Percentiles rank a stretch among this genome's conserved stretches.
phyloP scores from a whole-genome alignment of 1,284 basidiomycete genomes.

The Baeospora myosura region DNA sequence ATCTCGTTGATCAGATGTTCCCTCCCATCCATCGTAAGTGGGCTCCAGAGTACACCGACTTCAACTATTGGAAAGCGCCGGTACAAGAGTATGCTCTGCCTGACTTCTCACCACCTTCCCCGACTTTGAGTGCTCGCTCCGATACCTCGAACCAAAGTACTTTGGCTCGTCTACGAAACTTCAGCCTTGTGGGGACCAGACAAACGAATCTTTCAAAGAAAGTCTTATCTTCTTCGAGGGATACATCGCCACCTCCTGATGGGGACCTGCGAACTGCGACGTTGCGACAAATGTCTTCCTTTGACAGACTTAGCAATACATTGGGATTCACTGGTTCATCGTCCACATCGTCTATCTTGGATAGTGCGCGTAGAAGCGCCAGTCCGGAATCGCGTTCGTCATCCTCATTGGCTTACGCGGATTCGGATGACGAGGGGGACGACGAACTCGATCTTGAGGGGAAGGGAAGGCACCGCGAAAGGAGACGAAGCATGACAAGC shows the following conservation, averaged over 20 bases:
- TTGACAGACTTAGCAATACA: slow-evolving; percentile 57
- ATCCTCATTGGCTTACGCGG: slow-evolving; percentile 44
- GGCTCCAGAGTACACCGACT: slow-evolving; percentile 90
- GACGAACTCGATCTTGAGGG: slow-evolving; percentile 32
- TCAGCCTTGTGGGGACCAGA: slow-evolving; percentile 60
- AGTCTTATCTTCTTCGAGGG: slow-evolving; percentile 15
- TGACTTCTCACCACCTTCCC: slow-evolving; percentile 86
- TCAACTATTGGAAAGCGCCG: slow-evolving; percentile 91
- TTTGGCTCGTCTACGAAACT: slow-evolving; percentile 74
- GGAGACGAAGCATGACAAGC: slow-evolving; percentile 61
- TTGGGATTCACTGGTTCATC: slow-evolving; percentile 41
- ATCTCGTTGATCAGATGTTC: slow-evolving; percentile 99
- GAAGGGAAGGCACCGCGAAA: slow-evolving; percentile 30
- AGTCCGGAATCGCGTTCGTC: slow-evolving; percentile 46
- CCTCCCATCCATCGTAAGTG: slow-evolving; percentile 88
- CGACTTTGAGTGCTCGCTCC: slow-evolving; percentile 85
- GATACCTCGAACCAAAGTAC: slow-evolving; percentile 72
- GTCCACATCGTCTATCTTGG: slow-evolving; percentile 22
- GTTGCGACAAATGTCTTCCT: slow-evolving; percentile 62
- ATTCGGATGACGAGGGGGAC: slow-evolving; percentile 51
- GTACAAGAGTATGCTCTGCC: slow-evolving; percentile 78
- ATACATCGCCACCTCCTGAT: slow-evolving; percentile 3
- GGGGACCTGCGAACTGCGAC: slow-evolving; percentile 28
- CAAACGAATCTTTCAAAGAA: slow-evolving; percentile 28
- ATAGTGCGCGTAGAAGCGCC: slow-evolving; percentile 31